Evolutionary conservation across 257 asterid genomes (phyloP), one percentile per base, ranked within the genome.

Genomic region (Ajuga chamaepitys): DNA sequence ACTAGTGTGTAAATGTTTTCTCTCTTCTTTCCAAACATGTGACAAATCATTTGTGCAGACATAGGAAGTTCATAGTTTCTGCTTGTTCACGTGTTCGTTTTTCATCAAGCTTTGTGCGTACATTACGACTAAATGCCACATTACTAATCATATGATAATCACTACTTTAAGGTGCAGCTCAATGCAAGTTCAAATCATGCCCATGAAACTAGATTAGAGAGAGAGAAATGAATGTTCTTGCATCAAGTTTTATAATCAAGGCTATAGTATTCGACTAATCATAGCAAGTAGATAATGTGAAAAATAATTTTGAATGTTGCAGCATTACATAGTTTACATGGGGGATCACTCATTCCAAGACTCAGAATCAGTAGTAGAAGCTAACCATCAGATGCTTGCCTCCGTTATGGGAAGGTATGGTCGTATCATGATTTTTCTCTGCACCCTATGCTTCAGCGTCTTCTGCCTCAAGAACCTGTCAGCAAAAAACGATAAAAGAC

Each of bases 271-370:
- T 13, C 7, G 12, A 32, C 26, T 59, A 20, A 44, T 17, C 37
- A 47, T 10, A 20, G 37, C 35, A n/a, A 26, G 22, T 26, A 38
- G 2, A 7, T 24, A 24, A 62, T 12, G 46, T 16, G 5, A 9
- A 40, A 20, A 2, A 9, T 3, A 28, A 26, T 46, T 45, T 32
- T 28, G 5, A 63, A 68, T n/a, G 17, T 20, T 67, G 81, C 87
- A 82, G 94, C 89, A 81, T 70, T 83, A 81, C 64, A 80, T 83
- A 20, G 83, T 83, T 16, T 86, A 83, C 86, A 81, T 83, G 94
- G 94, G 94, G 26, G 71, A 73, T 41, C 87, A 86, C 59, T 66
- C 80, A 2, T 70, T 64, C 70, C 69, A 68, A n/a, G 78, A 58
- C 66, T 77, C 82, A 8, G 80, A 85, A 10, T 71, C 89, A 10